A percentile compares a stretch with the other conserved stretches of the same genome.
These are phyloP conservation scores for Ceratocystiopsis brevicomis DNA, from an alignment of 2,329 filamentous ascomycete species.

Conservation along the genomic window DNA sequence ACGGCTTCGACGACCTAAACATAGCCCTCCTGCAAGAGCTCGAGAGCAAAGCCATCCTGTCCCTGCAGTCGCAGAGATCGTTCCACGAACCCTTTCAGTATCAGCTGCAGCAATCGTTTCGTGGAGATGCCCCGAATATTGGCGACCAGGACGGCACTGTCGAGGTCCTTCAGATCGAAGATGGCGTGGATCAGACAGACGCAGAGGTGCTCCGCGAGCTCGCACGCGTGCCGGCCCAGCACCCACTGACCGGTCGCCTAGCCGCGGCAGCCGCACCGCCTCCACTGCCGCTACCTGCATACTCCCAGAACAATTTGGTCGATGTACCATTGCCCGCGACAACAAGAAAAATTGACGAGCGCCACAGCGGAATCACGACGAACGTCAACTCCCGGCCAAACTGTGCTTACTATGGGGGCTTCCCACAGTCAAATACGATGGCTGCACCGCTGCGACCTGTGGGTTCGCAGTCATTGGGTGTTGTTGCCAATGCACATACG, in stretches of 20 bases:
- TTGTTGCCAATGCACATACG: too few relatives aligned
- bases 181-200: conserved; percentile 5
- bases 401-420: background rate
- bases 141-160: too few relatives aligned
- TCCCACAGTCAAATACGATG: background rate
- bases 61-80: conserved; percentile 12
- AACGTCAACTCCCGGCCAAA: background rate
- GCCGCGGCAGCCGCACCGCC: conserved; percentile 7
- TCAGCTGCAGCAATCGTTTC: background rate
- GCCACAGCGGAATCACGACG: too few relatives aligned
- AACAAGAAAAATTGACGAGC: background rate
- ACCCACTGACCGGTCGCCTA: conserved; percentile 2
- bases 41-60: conserved; percentile 29
- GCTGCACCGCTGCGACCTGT: background rate
- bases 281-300: conserved; percentile 5
- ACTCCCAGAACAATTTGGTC: conserved; percentile 6
- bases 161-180: background rate
- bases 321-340: conserved; percentile 5
- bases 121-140: too few relatives aligned
- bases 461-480: too few relatives aligned
- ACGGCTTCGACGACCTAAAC: conserved; percentile 42
- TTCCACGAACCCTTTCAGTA: background rate
- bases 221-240: conserved; percentile 7
- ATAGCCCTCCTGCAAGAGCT: conserved; percentile 39
- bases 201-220: conserved; percentile 7